A percentile compares a stretch with the other conserved stretches of the same genome.
These are phyloP conservation scores for Tetradesmus obliquus DNA, from an alignment of 139 green algal species.

Conservation along the genomic window DNA sequence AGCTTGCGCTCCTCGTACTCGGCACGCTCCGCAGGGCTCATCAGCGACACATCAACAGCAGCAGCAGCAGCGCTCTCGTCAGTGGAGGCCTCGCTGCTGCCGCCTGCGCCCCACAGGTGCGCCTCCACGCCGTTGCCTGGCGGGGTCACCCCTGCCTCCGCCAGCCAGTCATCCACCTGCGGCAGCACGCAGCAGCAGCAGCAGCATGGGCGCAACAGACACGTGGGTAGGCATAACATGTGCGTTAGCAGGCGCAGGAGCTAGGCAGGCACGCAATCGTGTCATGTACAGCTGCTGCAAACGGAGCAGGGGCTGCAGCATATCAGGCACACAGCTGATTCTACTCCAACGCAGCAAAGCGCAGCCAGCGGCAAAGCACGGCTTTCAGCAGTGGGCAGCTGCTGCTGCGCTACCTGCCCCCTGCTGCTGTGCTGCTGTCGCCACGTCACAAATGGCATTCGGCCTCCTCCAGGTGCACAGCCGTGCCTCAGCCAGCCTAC, in stretches of 20 bases:
- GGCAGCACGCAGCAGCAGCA: too few relatives aligned
- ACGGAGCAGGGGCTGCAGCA: too few relatives aligned
- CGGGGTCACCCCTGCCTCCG: constrained; percentile 62
- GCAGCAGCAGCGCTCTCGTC: background rate
- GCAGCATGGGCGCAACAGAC: background rate
- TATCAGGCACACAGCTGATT: too few relatives aligned
- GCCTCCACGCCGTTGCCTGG: constrained; percentile 78
- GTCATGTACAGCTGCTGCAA: too few relatives aligned
- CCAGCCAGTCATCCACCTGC: constrained; percentile 56
- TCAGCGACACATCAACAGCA: constrained; percentile 32
- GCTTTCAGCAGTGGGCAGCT: too few relatives aligned
- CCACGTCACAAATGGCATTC: too few relatives aligned
- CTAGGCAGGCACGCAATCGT: background rate
- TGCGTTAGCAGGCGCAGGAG: background rate
- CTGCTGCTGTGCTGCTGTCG: too few relatives aligned
- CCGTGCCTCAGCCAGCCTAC: too few relatives aligned
- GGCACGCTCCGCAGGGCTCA: constrained; percentile 68
- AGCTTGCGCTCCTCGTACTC: constrained; percentile 89
- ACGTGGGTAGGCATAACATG: background rate
- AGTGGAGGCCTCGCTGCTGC: constrained; percentile 3
- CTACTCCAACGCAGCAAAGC: too few relatives aligned
- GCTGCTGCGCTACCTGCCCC: too few relatives aligned
- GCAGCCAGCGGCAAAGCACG: too few relatives aligned
- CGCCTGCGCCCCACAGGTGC: background rate
- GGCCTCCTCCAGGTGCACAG: too few relatives aligned